Conservation (phyloP, 257 asterid species). For the Rehmannia glutinosa region DNA sequence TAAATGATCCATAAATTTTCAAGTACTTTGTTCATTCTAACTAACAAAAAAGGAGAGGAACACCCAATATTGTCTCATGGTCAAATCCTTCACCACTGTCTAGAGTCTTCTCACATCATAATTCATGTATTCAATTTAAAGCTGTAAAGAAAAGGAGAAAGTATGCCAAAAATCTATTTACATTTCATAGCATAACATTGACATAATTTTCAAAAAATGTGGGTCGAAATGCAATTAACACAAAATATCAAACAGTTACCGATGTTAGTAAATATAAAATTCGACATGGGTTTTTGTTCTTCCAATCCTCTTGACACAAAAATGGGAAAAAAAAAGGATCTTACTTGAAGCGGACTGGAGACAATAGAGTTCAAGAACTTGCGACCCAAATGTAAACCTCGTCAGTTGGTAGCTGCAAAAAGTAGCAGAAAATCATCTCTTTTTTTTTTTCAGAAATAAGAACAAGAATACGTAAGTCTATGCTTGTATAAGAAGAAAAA, state of each 20-base stretch:
- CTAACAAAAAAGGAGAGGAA: neutral
- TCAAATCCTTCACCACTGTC: no score
- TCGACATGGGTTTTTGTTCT: no score
- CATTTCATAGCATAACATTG: neutral
- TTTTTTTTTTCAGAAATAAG: neutral
- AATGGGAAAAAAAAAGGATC: slow-evolving; percentile 14
- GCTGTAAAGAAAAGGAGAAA: neutral
- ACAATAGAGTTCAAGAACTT: slow-evolving; percentile 69
- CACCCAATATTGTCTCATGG: no score
- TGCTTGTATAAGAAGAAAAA: neutral
- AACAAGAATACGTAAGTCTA: neutral
- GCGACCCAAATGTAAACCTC: slow-evolving; percentile 67
- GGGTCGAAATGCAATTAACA: neutral
- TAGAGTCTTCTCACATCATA: no score
- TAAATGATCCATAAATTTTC: no score
- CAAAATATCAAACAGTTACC: slow-evolving; percentile 13
- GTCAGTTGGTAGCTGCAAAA: slow-evolving; percentile 72
- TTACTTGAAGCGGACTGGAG: slow-evolving; percentile 87
- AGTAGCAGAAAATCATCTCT: neutral
- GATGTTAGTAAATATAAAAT: no score
- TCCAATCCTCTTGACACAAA: no score
- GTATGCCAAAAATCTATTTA: neutral
- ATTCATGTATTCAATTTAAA: no score
- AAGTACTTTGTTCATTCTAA: neutral
- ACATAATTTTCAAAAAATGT: neutral